These are phyloP conservation scores for Leishmania guyanensis DNA, from an alignment of 208 protist genomes.

Conservation along the genomic window DNA sequence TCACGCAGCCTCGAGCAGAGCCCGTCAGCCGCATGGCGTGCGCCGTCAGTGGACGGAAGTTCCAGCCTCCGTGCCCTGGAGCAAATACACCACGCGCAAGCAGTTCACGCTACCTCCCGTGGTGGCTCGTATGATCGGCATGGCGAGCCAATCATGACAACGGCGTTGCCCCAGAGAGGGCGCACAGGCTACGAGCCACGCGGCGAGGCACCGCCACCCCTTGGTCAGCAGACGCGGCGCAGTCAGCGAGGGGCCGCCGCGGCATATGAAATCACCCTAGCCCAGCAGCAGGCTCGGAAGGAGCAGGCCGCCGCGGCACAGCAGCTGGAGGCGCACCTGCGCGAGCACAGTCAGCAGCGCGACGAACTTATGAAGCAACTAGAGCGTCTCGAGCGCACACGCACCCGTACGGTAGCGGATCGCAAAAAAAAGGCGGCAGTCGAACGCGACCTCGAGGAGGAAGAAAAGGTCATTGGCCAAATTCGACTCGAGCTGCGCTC, in stretches of 20 bases:
- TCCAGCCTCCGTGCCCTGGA: constrained; percentile 7
- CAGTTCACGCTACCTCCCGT: constrained; percentile 1
- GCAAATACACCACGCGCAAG: constrained; percentile 16
- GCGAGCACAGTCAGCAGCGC: constrained; percentile 48
- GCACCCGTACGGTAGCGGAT: constrained; percentile 55
- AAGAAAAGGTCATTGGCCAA: constrained; percentile 56
- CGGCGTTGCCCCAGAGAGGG: background rate
- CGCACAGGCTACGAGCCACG: background rate
- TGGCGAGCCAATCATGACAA: background rate
- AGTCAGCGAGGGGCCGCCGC: constrained; percentile 16
- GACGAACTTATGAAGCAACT: constrained; percentile 63
- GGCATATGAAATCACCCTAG: constrained; percentile 24
- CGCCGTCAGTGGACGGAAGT: background rate
- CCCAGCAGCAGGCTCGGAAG: constrained; percentile 30
- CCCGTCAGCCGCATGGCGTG: background rate
- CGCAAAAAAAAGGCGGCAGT: constrained; percentile 45
- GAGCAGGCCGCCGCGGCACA: constrained; percentile 31
- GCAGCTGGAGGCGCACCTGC: constrained; percentile 57
- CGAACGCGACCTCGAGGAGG: constrained; percentile 47
- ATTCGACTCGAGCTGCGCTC: constrained; percentile 61
- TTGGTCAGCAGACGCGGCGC: background rate
- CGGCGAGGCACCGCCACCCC: background rate
- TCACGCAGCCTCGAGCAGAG: background rate
- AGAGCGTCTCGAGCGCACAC: constrained; percentile 57
- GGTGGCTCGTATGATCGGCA: constrained; percentile 7